Conservation (phyloP, 208 protist species). For the Acanthamoeba comandoni region DNA sequence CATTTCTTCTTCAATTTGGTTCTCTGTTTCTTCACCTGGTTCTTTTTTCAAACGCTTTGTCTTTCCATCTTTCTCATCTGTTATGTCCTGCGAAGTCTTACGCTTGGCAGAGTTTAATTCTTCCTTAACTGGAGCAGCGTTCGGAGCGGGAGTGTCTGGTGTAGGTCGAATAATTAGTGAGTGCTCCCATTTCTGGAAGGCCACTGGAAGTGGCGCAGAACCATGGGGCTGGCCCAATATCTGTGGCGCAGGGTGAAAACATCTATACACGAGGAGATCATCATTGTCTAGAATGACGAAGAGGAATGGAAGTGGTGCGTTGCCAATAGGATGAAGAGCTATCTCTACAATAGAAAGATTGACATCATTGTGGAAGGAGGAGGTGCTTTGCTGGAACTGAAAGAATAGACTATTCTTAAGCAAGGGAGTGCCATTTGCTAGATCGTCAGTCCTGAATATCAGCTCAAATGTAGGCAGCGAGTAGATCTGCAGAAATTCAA, state of each 20-base stretch:
- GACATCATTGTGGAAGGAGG: neutral
- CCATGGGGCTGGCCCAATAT: neutral
- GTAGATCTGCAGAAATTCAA: conserved; percentile 36
- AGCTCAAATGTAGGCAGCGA: conserved; percentile 44
- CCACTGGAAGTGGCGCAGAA: neutral
- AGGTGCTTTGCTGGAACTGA: neutral
- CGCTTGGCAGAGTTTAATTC: neutral
- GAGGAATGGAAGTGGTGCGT: conserved; percentile 43
- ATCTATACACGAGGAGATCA: conserved; percentile 24
- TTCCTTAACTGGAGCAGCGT: neutral
- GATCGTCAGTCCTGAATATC: conserved; percentile 10
- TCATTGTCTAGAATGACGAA: conserved; percentile 13
- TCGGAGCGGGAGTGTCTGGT: neutral
- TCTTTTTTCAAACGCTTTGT: neutral
- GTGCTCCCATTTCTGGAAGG: conserved; percentile 42
- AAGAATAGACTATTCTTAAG: conserved; percentile 14
- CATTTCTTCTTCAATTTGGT: conserved; percentile 14
- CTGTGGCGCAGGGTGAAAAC: neutral
- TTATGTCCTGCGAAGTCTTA: neutral
- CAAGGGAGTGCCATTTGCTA: neutral
- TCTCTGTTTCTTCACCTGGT: neutral
- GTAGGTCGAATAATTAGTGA: no score
- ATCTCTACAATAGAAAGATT: conserved; percentile 10
- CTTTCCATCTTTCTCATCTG: conserved; percentile 7
- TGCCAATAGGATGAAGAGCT: conserved; percentile 46